These are phyloP conservation scores for Penicillium digitatum DNA, from an alignment of 2,329 filamentous ascomycete genomes.

Conservation along the genomic window DNA sequence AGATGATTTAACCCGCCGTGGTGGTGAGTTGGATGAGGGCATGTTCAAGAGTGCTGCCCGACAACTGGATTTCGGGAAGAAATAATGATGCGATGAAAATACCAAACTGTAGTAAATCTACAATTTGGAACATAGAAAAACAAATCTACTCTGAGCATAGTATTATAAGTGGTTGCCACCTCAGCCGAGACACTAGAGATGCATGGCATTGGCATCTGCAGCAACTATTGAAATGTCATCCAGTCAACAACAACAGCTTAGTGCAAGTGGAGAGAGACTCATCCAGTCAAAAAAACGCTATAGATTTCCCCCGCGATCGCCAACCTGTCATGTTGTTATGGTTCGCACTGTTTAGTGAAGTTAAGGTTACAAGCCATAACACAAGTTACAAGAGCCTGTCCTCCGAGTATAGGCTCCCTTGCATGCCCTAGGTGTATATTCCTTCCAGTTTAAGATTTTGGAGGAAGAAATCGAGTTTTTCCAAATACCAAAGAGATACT, in stretches of 20 bases:
- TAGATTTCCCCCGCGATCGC: not conserved
- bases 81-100: conserved; percentile 13
- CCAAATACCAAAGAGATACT: not conserved
- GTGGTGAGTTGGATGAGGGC: conserved; percentile 66
- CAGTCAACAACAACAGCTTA: not conserved
- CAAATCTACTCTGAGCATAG: not conserved
- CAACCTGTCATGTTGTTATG: not conserved
- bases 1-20: conserved; percentile 73
- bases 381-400: not conserved
- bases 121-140: not conserved
- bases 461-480: not conserved
- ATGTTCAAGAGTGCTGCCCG: conserved; percentile 69
- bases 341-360: not conserved
- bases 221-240: not conserved
- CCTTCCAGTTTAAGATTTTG: not conserved
- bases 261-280: not conserved
- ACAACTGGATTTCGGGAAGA: conserved; percentile 69
- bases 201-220: not conserved
- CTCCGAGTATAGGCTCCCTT: not conserved
- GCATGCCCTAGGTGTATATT: not conserved
- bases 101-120: not conserved
- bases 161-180: not conserved
- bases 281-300: not conserved
- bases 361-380: not conserved
- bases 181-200: not conserved